These are phyloP conservation scores for Rehmannia glutinosa DNA, from an alignment of 257 asterid genomes.

Conservation along the genomic window DNA sequence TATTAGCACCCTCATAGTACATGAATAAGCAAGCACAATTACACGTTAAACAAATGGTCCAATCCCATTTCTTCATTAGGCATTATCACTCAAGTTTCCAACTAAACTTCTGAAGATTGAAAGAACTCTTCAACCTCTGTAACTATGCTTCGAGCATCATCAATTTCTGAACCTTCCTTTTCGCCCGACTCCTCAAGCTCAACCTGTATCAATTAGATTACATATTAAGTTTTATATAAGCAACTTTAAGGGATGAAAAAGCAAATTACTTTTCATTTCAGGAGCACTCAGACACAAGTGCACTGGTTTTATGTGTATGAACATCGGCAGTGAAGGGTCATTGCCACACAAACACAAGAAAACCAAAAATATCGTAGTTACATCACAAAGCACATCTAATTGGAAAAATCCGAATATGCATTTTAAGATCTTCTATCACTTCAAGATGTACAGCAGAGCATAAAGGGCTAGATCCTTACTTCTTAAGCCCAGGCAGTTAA, in stretches of 20 bases:
- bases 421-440: no score
- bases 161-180: constrained; percentile 62
- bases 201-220: constrained; percentile 37
- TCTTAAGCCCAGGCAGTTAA: no score
- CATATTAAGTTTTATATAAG: background rate
- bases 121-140: constrained; percentile 53
- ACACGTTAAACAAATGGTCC: background rate
- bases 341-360: no score
- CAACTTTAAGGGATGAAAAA: background rate
- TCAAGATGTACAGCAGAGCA: no score
- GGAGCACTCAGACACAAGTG: no score
- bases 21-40: background rate
- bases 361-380: no score
- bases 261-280: no score
- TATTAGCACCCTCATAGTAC: background rate
- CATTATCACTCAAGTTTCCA: constrained; percentile 1
- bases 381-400: no score
- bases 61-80: background rate
- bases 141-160: constrained; percentile 61
- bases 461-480: no score
- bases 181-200: constrained; percentile 65
- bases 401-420: no score
- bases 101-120: constrained; percentile 40
- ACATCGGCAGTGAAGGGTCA: no score
- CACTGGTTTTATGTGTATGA: no score